Conservation (phyloP, 768 basidiomycete genomes). For the Tricholoma hemisulphureum region DNA sequence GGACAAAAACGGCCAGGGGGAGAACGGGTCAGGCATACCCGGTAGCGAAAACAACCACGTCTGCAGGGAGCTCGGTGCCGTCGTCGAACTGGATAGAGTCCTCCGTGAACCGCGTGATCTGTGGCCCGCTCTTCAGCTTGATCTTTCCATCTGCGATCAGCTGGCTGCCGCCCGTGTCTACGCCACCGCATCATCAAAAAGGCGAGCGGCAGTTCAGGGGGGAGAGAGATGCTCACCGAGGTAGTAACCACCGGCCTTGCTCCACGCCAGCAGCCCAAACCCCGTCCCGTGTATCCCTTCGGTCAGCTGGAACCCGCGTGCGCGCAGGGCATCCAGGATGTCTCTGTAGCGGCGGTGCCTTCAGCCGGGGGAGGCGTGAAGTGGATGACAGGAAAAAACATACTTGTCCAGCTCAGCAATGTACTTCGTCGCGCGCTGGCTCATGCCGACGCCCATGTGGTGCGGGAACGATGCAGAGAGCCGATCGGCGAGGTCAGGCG, state of each 20-base stretch:
- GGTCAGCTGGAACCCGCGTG: slow-evolving; percentile 56
- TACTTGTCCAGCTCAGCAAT: slow-evolving; percentile 60
- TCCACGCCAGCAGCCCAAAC: slow-evolving; percentile 45
- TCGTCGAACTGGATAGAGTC: slow-evolving; percentile 45
- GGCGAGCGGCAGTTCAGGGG: not conserved
- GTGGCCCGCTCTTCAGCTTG: slow-evolving; percentile 58
- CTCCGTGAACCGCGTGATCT: slow-evolving; percentile 42
- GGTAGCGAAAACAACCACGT: slow-evolving; percentile 50
- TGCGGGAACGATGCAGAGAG: slow-evolving; percentile 49
- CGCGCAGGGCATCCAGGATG: slow-evolving; percentile 53
- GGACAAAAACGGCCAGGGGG: not conserved
- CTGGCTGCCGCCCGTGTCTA: slow-evolving; percentile 55
- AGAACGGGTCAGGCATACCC: slow-evolving; percentile 31
- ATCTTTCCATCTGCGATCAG: slow-evolving; percentile 63
- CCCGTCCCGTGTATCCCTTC: slow-evolving; percentile 53
- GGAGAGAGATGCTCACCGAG: slow-evolving; percentile 40
- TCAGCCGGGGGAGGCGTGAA: not conserved
- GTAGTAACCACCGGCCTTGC: slow-evolving; percentile 63
- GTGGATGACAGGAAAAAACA: slow-evolving; percentile 7
- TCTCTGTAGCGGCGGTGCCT: slow-evolving; percentile 28
- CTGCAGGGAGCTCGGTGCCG: slow-evolving; percentile 43
- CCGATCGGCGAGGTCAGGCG: slow-evolving; percentile 49
- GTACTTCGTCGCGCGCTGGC: slow-evolving; percentile 31
- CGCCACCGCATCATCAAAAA: not conserved
- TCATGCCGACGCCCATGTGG: slow-evolving; percentile 25